Evolutionary conservation across 345 rosid genomes (phyloP).

Genomic region (Carallia pectinifolia): DNA sequence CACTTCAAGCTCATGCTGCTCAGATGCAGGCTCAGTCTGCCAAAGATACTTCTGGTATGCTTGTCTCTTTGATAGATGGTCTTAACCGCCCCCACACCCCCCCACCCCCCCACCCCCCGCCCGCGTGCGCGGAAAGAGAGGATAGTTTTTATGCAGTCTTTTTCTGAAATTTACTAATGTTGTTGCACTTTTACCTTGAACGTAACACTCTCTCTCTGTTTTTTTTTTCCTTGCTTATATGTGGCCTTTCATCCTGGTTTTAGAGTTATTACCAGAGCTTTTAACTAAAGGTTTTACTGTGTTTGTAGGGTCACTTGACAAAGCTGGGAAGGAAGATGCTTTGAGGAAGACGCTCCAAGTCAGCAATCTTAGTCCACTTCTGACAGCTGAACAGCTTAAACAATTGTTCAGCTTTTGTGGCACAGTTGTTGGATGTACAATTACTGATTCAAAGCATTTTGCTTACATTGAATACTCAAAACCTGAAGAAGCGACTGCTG

Average conservation of each 20-base stretch:
- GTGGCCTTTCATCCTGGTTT: too few relatives aligned
- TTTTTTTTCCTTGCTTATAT: not conserved
- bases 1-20: conserved; percentile 99
- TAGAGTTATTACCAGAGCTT: not conserved
- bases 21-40: conserved; percentile 77
- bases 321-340: conserved; percentile 51
- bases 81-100: not conserved
- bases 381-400: conserved; percentile 85
- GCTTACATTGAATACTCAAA: conserved; percentile 87
- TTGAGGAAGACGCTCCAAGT: conserved; percentile 88
- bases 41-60: conserved; percentile 65
- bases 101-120: not conserved
- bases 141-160: not conserved
- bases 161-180: not conserved
- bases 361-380: conserved; percentile 93
- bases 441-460: conserved; percentile 86
- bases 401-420: conserved; percentile 94
- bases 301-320: conserved; percentile 55
- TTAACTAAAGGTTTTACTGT: conserved; percentile 9
- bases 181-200: not conserved
- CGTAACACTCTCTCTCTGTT: not conserved
- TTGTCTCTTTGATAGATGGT: not conserved
- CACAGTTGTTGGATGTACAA: conserved; percentile 71
- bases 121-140: too few relatives aligned
- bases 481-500: conserved; percentile 90